Evolutionary conservation across 2,329 filamentous ascomycete genomes (phyloP).

Genomic region (Stagonosporopsis rhizophila): DNA sequence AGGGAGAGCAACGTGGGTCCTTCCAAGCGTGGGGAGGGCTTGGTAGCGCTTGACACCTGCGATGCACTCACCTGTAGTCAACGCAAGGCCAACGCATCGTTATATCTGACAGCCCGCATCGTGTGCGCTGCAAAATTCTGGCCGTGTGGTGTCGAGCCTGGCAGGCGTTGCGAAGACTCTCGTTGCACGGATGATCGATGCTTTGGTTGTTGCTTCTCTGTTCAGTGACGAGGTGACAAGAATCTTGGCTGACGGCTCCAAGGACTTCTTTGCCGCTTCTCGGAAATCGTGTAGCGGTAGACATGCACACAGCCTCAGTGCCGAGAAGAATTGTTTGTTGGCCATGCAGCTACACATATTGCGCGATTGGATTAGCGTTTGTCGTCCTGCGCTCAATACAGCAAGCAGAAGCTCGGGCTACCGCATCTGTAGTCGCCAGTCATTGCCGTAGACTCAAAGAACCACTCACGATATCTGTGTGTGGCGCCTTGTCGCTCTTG

Average conservation of each 20-base stretch:
- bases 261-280: conserved; percentile 35
- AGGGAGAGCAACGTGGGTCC: conserved; percentile 38
- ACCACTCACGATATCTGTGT: conserved; percentile 4
- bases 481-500: conserved; percentile 7
- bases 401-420: conserved; percentile 1
- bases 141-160: conserved; percentile 11
- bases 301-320: conserved; percentile 35
- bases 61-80: conserved; percentile 28
- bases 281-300: conserved; percentile 22
- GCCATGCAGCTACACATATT: conserved; percentile 18
- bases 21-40: conserved; percentile 33
- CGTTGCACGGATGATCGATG: conserved; percentile 3
- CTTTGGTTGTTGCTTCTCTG: conserved; percentile 12
- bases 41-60: conserved; percentile 24
- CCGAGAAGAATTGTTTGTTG: conserved; percentile 40
- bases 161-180: conserved; percentile 6
- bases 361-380: conserved; percentile 1
- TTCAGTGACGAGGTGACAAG: conserved; percentile 31
- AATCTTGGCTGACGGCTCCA: conserved; percentile 45
- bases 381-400: neutral
- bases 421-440: conserved; percentile 9
- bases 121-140: conserved; percentile 15
- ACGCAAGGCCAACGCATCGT: conserved; percentile 5
- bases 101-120: conserved; percentile 4
- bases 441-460: neutral